Conservation (phyloP, 1,139 yeast genomes). For the Magnusiomyces tetraspermus region DNA sequence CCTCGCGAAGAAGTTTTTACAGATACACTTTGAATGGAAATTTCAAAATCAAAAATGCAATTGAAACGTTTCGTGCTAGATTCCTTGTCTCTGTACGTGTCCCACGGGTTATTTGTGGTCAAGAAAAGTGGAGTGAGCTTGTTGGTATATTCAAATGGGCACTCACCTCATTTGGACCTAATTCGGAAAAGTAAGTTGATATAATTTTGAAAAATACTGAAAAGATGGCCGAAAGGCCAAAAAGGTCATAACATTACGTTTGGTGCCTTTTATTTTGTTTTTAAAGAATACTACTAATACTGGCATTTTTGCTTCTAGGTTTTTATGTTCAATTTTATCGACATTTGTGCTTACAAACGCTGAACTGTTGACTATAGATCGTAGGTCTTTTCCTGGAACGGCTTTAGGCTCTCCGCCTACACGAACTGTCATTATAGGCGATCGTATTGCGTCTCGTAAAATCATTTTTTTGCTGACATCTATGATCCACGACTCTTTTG, state of each 20-base stretch:
- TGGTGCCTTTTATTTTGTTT: background rate
- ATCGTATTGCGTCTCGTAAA: conserved; percentile 21
- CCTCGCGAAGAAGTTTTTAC: background rate
- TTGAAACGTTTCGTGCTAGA: conserved; percentile 20
- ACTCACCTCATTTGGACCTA: conserved; percentile 9
- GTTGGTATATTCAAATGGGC: conserved; percentile 20
- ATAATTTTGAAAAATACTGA: conserved; percentile 3
- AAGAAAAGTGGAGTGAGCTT: conserved; percentile 24
- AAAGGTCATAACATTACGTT: background rate
- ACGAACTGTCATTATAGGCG: conserved; percentile 23
- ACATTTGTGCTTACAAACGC: conserved; percentile 18
- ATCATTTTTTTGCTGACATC: conserved; percentile 23
- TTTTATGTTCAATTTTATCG: conserved; percentile 19
- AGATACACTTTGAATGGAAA: conserved; percentile 13
- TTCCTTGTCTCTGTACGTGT: conserved; percentile 20
- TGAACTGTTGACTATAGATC: conserved; percentile 8
- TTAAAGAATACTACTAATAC: too few relatives aligned
- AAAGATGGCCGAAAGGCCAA: conserved; percentile 2
- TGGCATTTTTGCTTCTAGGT: too few relatives aligned
- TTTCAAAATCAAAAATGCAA: conserved; percentile 16
- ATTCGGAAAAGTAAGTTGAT: conserved; percentile 5
- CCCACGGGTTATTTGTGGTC: conserved; percentile 28
- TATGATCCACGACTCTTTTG: conserved; percentile 17
- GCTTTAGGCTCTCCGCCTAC: conserved; percentile 16
- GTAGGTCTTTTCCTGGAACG: conserved; percentile 6